Base-by-base conservation (phyloP, 192 early-diverging fungal species). In the Chytriomyces sp. region DNA sequence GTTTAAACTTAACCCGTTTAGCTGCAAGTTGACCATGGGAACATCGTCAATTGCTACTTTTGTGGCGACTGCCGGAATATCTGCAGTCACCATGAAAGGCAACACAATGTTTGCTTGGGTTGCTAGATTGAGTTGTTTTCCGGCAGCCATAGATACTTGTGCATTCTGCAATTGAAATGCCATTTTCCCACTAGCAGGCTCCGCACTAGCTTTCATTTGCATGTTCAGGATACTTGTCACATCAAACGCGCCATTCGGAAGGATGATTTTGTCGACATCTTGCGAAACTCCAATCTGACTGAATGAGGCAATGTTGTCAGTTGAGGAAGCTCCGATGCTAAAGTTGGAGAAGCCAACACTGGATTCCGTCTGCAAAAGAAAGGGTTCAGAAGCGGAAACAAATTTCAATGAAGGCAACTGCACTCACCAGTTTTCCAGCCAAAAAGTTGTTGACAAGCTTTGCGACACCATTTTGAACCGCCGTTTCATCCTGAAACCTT, bases 361-460 rank as follows among this genome's bases (percentile, higher is more conserved):
- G 20, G 61, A 57, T 57, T 20, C 53, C 13, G 53, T 57, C 62
- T 18, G 3, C 2, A 57, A 1, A 57, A n/a, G 1, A 13, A 57
- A 20, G 53, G 3, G 5, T n/a, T n/a, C 20, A n/a, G 53, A 57
- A 57, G 13, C 13, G 20, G 13, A 13, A 57, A 1, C 13, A 57
- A 57, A 4, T 1, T 57, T n/a, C 1, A 57, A 20, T 20, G 53
- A 61, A 50, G 49, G 20, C 26, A 67, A 69, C 35, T 20, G 64
- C 74, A 57, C 70, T 50, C 20, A 81, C 43, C 16, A 46, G 13
- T 28, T 79, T 62, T 26, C 67, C 80, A 10, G 45, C 62, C 13
- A 81, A 45, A 46, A 82, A 74, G 59, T 79, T 82, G 77, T 82
- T 72, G 18, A 78, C 77, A 43, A 79, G 50, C 3, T 60, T 48